These are phyloP conservation scores for Podospora sp. DNA, from an alignment of 495 filamentous ascomycete species.

Conservation along the genomic window DNA sequence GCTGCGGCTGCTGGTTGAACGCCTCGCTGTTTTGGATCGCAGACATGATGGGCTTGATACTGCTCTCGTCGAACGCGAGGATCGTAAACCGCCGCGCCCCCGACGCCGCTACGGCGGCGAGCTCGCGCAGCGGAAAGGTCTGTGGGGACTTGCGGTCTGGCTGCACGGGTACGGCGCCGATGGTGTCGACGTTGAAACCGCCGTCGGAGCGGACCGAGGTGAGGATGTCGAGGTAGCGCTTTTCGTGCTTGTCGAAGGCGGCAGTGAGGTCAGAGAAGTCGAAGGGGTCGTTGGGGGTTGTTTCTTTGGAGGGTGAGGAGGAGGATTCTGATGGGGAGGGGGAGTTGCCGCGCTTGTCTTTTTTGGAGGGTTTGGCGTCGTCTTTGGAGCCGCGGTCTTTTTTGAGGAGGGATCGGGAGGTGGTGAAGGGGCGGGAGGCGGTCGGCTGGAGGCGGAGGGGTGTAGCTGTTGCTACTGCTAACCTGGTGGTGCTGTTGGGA, in stretches of 20 bases:
- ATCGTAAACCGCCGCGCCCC: conserved; percentile 68
- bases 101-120: conserved; percentile 76
- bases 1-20: conserved; percentile 74
- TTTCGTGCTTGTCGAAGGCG: conserved; percentile 59
- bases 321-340: conserved; percentile 13
- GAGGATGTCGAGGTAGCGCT: conserved; percentile 63
- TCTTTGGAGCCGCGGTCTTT: conserved; percentile 14
- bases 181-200: conserved; percentile 65
- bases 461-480: not conserved
- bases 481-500: not conserved
- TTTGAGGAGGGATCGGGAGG: conserved; percentile 7
- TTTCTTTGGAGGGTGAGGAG: conserved; percentile 17
- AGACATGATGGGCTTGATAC: conserved; percentile 70
- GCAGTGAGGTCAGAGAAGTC: conserved; percentile 67
- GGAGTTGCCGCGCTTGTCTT: not conserved
- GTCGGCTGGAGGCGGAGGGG: not conserved
- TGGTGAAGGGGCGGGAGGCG: conserved; percentile 18
- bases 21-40: conserved; percentile 65
- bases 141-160: conserved; percentile 50
- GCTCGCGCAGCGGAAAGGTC: conserved; percentile 63
- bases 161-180: conserved; percentile 67
- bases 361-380: conserved; percentile 2
- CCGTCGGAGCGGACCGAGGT: conserved; percentile 61
- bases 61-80: conserved; percentile 56
- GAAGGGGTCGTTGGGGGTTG: conserved; percentile 53